Evolutionary conservation across 805 yeast genomes (phyloP).

Genomic region (Metschnikowia picachoensis): DNA sequence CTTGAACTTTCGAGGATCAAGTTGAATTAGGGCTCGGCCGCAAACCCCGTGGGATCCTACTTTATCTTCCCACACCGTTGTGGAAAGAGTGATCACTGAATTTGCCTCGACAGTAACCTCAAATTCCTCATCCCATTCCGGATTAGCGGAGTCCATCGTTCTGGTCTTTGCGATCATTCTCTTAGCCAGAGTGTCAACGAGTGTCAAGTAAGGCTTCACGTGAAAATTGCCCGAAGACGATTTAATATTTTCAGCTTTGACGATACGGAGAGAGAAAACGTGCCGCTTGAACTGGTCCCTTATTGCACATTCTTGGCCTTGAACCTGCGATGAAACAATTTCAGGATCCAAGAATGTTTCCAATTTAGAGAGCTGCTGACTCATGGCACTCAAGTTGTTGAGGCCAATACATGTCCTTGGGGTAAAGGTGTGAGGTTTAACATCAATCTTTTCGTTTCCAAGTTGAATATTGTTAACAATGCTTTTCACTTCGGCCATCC

Average conservation of each 20-base stretch:
- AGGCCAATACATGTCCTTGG: slow-evolving; percentile 69
- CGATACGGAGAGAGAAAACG: slow-evolving; percentile 59
- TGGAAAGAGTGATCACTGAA: slow-evolving; percentile 45
- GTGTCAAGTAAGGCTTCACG: slow-evolving; percentile 59
- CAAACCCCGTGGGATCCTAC: slow-evolving; percentile 56
- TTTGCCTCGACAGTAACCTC: slow-evolving; percentile 46
- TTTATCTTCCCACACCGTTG: slow-evolving; percentile 68
- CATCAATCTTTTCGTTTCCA: slow-evolving; percentile 28
- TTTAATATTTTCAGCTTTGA: slow-evolving; percentile 59
- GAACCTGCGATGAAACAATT: slow-evolving; percentile 40
- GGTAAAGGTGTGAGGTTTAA: slow-evolving; percentile 56
- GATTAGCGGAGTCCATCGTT: slow-evolving; percentile 57
- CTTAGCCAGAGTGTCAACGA: slow-evolving; percentile 53
- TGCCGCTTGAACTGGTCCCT: slow-evolving; percentile 39
- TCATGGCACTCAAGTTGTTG: slow-evolving; percentile 58
- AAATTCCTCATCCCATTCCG: slow-evolving; percentile 86
- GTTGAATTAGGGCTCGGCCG: slow-evolving; percentile 57
- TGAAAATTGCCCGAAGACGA: slow-evolving; percentile 23
- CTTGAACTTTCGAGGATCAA: slow-evolving; percentile 60
- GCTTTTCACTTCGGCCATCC: slow-evolving; percentile 53
- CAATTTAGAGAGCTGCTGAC: slow-evolving; percentile 44
- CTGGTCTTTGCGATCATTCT: slow-evolving; percentile 67
- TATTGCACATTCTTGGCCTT: slow-evolving; percentile 29
- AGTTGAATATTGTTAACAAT: slow-evolving; percentile 42
- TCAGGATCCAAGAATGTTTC: slow-evolving; percentile 62